Percentiles rank a stretch among this genome's conserved stretches.
Evolutionary conservation across 202 grass and related monocot genomes (phyloP).

Genomic region (Digitaria exilis): DNA sequence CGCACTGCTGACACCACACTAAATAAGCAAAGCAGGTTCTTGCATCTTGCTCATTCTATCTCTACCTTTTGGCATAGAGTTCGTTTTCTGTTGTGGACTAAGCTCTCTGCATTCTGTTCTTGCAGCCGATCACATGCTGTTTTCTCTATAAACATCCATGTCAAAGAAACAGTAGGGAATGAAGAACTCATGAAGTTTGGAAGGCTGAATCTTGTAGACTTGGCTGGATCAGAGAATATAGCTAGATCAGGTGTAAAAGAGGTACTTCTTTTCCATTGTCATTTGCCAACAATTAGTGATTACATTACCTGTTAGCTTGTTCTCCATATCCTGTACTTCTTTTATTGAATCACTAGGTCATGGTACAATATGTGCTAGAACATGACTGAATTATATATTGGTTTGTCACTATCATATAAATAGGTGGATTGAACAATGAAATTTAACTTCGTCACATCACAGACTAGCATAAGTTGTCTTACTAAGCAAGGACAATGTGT

Average conservation of each 20-base stretch:
- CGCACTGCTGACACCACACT: slow-evolving; percentile 72
- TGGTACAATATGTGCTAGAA: slow-evolving; percentile 17
- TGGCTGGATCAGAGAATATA: slow-evolving; percentile 95
- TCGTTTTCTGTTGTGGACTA: slow-evolving; percentile 7
- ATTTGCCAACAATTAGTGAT: slow-evolving; percentile 21
- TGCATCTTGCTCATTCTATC: slow-evolving; percentile 21
- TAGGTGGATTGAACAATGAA: not conserved
- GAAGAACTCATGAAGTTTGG: slow-evolving; percentile 82
- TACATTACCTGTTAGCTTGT: slow-evolving; percentile 19
- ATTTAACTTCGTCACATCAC: not conserved
- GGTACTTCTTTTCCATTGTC: slow-evolving; percentile 43
- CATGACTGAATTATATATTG: slow-evolving; percentile 27
- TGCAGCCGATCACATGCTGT: slow-evolving; percentile 89
- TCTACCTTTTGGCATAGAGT: not conserved
- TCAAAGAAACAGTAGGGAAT: slow-evolving; percentile 70
- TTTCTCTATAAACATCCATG: slow-evolving; percentile 89
- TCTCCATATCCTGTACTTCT: slow-evolving; percentile 5
- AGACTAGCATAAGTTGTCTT: not conserved
- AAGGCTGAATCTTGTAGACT: slow-evolving; percentile 89
- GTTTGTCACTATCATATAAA: not conserved
- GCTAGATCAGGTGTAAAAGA: slow-evolving; percentile 83
- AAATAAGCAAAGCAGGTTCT: slow-evolving; percentile 96
- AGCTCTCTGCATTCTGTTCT: slow-evolving; percentile 37
- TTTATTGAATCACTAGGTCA: not conserved
- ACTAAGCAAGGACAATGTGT: not conserved